Conservation (phyloP, 345 rosid species). For the Alliaria petiolata region DNA sequence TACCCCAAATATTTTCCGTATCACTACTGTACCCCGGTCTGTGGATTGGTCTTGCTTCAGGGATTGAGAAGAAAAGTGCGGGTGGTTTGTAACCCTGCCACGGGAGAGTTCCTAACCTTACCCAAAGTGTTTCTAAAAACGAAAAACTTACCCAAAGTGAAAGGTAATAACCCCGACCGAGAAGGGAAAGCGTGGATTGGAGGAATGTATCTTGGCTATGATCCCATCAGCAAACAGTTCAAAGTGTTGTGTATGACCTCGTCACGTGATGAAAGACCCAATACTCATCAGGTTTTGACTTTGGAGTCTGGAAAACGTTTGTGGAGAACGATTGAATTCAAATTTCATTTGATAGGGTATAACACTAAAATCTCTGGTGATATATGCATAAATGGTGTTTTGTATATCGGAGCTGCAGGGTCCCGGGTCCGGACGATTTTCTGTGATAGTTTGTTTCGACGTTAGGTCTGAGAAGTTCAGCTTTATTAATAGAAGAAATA, state of each 20-base stretch:
- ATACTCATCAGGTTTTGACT: conserved; percentile 2
- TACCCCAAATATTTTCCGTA: background rate
- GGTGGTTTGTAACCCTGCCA: background rate
- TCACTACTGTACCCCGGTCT: background rate
- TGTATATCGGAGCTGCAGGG: background rate
- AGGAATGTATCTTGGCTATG: background rate
- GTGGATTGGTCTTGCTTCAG: background rate
- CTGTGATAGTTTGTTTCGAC: background rate
- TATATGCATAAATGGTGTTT: conserved; percentile 1
- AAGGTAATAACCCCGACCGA: background rate
- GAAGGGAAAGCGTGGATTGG: too few relatives aligned
- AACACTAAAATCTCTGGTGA: too few relatives aligned
- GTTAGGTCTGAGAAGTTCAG: background rate
- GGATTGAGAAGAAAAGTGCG: background rate
- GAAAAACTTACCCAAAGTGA: background rate
- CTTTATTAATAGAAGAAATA: background rate
- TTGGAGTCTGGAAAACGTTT: background rate
- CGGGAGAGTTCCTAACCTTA: background rate
- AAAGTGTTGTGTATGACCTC: background rate
- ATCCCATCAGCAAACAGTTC: background rate
- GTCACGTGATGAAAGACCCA: background rate
- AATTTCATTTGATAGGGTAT: too few relatives aligned
- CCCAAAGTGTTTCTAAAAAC: background rate
- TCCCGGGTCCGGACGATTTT: rapidly evolving
- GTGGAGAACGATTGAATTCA: background rate